Base-by-base conservation (phyloP, 257 asterid genomes). In the Schizonepeta tenuifolia region DNA sequence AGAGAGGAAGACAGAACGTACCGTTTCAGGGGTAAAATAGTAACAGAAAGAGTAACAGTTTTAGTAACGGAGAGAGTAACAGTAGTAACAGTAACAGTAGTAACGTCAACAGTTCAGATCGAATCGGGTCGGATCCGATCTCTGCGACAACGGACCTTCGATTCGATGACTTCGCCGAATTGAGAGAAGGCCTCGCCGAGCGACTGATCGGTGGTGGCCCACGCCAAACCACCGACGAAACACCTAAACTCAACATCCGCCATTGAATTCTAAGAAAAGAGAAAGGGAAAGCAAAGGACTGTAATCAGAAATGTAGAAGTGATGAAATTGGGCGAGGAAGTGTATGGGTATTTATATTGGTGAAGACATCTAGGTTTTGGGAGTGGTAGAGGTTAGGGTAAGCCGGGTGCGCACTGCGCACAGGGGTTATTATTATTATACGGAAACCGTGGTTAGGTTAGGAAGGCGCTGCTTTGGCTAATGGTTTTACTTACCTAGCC, bases 111-210 rank as follows among this genome's bases (percentile, higher is more conserved):
- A 86, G 86, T 79, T 75, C 82, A 85, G 82, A 73, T 76, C 66
- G 88, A 85, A 86, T 83, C 93, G 83, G 68, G 80, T 80, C 83
- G 80, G 93, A 87, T 85, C 91, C 95, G 91, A 86, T 83, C 86
- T 73, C 91, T 77, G 94, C 91, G 77, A 75, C 90, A 77, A 90
- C 92, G 78, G 97, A 93, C 98, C 95, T 88, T 88, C 84, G 95
- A 84, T 69, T 88, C 95, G 86, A 84, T 13, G 76, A 88, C 89
- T 15, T 83, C 81, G 77, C 86, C 92, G 64, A 55, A 87, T 41
- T 78, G 80, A 22, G 93, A 76, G 74, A 87, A 87, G 6, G 90
- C 90, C 0, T 85, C 49, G 59, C 74, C 80, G 14, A 87, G 84
- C 0, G 88, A 51, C 8, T 78, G 75, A 62, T 87, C 93, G 22